These are phyloP conservation scores for Diaporthe eres DNA, from an alignment of 2,329 filamentous ascomycete species.

Conservation along the genomic window DNA sequence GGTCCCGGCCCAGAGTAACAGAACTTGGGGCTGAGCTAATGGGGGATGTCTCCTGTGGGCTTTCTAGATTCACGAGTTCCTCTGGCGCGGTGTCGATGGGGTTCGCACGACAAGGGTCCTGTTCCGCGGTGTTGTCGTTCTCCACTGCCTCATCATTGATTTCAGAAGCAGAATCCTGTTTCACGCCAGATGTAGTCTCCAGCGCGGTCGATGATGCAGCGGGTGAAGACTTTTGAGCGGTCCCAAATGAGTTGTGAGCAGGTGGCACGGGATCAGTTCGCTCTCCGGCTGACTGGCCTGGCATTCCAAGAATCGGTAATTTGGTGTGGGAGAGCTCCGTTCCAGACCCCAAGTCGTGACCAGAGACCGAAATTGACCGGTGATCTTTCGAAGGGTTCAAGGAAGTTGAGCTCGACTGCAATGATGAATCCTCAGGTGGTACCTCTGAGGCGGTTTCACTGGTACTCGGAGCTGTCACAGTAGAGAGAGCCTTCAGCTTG, in stretches of 20 bases:
- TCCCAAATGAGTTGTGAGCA: no score
- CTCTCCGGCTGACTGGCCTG: not conserved
- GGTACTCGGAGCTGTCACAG: not conserved
- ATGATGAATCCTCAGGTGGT: constrained; percentile 10
- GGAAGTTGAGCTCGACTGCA: not conserved
- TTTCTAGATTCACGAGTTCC: not conserved
- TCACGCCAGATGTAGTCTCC: not conserved
- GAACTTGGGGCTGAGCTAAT: constrained; percentile 26
- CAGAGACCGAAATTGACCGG: not conserved
- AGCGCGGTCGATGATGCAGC: not conserved
- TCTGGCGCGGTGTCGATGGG: not conserved
- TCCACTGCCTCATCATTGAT: no score
- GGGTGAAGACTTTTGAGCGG: not conserved
- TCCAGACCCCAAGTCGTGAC: not conserved
- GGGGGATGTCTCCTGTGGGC: not conserved
- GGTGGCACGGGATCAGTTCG: not conserved
- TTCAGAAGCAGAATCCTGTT: not conserved
- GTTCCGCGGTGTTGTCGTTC: not conserved
- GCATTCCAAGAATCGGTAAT: not conserved
- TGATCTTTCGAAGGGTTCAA: not conserved
- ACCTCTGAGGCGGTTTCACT: constrained; percentile 19
- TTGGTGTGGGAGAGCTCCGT: not conserved
- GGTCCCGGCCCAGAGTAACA: not conserved
- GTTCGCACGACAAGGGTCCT: not conserved
- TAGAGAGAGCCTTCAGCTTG: constrained; percentile 19